phyloP scores from a whole-genome alignment of 495 filamentous ascomycete species.

The Trichoderma parareesei region DNA sequence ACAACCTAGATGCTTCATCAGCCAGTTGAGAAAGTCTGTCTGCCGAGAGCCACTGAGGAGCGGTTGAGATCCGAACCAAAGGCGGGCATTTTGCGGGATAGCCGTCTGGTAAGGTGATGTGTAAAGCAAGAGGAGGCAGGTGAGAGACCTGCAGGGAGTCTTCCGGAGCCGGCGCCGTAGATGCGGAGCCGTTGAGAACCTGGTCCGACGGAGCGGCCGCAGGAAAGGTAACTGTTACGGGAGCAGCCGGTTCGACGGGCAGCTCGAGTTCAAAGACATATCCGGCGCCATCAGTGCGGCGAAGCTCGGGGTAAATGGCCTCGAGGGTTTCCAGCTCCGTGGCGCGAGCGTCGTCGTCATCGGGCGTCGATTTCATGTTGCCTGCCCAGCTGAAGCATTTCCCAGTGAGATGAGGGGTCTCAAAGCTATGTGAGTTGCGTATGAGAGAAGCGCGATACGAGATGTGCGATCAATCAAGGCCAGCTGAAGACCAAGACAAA shows the following conservation, averaged over 20 bases:
- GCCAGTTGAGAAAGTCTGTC: slow-evolving; percentile 49
- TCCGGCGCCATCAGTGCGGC: slow-evolving; percentile 43
- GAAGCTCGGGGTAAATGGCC: slow-evolving; percentile 85
- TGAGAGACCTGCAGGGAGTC: slow-evolving; percentile 62
- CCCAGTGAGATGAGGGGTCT: background rate
- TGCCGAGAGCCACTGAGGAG: slow-evolving; percentile 61
- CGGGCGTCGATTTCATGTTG: slow-evolving; percentile 11
- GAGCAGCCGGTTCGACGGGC: slow-evolving; percentile 58
- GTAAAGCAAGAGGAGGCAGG: slow-evolving; percentile 65
- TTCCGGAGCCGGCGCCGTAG: slow-evolving; percentile 13
- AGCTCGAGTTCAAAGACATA: slow-evolving; percentile 64
- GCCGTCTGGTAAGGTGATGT: slow-evolving; percentile 59
- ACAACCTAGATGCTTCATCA: slow-evolving; percentile 53
- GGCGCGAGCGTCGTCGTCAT: slow-evolving; percentile 58
- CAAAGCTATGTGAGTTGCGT: no score
- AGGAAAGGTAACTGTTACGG: slow-evolving; percentile 63
- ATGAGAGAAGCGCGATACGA: no score
- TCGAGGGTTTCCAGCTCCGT: slow-evolving; percentile 74
- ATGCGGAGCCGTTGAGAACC: slow-evolving; percentile 12
- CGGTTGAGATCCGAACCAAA: slow-evolving; percentile 52
- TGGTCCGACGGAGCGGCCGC: slow-evolving; percentile 36
- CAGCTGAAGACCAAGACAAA: no score
- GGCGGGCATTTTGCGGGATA: slow-evolving; percentile 70
- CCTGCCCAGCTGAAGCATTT: background rate
- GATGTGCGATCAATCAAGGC: background rate